phyloP scores from a whole-genome alignment of 2,329 filamentous ascomycete species.

The Fusarium sp. region DNA sequence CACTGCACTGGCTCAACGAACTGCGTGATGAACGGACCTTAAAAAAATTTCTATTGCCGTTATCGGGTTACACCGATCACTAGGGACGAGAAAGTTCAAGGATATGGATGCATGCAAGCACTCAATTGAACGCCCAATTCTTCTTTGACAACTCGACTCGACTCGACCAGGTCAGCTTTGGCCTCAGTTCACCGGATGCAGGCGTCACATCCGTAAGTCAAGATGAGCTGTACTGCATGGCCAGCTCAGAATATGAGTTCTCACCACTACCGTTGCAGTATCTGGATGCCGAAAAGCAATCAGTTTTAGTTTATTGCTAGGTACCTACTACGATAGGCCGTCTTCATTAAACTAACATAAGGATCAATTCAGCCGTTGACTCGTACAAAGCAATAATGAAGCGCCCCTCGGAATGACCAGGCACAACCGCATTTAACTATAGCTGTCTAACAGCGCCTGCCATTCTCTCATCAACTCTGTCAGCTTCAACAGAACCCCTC shows the following conservation, averaged over 20 bases:
- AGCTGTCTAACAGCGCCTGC: not conserved
- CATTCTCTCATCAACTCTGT: not conserved
- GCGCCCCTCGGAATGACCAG: not conserved
- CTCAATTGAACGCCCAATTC: constrained; percentile 32
- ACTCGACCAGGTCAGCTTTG: not conserved
- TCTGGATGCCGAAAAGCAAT: not conserved
- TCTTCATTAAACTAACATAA: not conserved
- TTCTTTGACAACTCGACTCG: constrained; percentile 25
- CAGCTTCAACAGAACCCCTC: constrained; percentile 7
- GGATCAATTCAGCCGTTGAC: not conserved
- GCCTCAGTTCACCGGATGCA: constrained; percentile 33
- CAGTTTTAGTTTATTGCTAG: not conserved
- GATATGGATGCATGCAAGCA: constrained; percentile 34
- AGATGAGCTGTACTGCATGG: constrained; percentile 41
- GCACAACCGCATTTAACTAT: not conserved
- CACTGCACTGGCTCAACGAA: constrained; percentile 1
- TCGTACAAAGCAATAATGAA: not conserved
- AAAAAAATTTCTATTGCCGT: constrained; percentile 19
- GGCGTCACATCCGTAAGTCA: constrained; percentile 9
- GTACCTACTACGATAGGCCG: not conserved
- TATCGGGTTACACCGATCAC: constrained; percentile 31
- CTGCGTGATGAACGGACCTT: constrained; percentile 10
- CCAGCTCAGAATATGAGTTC: constrained; percentile 23
- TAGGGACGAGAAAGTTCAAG: constrained; percentile 12
- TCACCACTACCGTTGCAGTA: not conserved